Base-by-base conservation (phyloP, 371 early-diverging fungal genomes). In the Dinochytrium kinnereticum region DNA sequence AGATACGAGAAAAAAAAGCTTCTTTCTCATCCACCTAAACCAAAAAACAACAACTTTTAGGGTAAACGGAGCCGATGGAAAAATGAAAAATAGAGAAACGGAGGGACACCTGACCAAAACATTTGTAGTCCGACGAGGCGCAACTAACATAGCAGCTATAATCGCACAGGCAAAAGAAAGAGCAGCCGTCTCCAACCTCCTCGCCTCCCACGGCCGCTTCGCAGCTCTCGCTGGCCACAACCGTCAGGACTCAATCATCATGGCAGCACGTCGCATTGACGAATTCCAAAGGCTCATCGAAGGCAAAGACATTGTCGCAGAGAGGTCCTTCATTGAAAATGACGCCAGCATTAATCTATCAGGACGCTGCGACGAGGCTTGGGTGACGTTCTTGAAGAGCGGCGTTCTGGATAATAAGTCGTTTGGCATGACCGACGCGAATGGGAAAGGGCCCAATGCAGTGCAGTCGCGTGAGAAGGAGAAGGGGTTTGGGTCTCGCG, bases 221-320 rank as follows among this genome's bases (percentile, higher is more conserved):
- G 66, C 68, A 26, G 53, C 70, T 1, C 17, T 71, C 7, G 75
- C 75, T n/a, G 75, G 75, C 17, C 75, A 75, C 36, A 38, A 33
- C 24, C 50, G 75, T 21, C 51, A 39, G 24, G 75, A 75, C 5
- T 70, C 71, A 19, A 57, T 75, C 38, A 36, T 71, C n/a, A 19
- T 38, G 21, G 64, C 67, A 1, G 55, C 75, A 2, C 15, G 59
- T 13, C 17, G 59, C 34, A 24, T 68, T 17, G 71, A 75, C 17
- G 75, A 75, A 33, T 75, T 64, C 44, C 40, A 36, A 31, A 33
- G 59, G n/a, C 15, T 75, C 36, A 37, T 66, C 10, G 75, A 75
- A 49, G 75, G 75, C 15, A 70, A 59, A 31, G 75, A 75, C 37
- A 68, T 75, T 50, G 40, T 70, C 15, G 70, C 49, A 13, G 75